Evolutionary conservation across 78 protist species (phyloP).

Genomic region (Guillardia theta): DNA sequence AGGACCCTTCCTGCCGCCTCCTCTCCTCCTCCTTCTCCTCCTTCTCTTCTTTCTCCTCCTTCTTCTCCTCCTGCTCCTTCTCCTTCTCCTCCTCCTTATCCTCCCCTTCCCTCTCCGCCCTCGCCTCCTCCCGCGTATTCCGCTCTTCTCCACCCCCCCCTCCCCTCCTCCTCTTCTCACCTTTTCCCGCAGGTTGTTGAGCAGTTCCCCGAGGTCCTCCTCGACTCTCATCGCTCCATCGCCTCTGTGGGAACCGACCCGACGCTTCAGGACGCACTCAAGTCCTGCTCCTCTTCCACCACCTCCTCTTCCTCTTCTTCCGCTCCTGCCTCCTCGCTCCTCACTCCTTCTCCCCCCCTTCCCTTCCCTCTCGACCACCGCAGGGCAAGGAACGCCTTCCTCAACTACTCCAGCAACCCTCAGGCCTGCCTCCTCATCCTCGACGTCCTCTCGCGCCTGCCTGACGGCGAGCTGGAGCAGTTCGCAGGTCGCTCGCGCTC

Average conservation of each 20-base stretch:
- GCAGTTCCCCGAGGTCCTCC: too few relatives aligned
- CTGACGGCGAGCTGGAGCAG: too few relatives aligned
- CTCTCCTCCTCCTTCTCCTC: too few relatives aligned
- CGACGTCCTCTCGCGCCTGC: too few relatives aligned
- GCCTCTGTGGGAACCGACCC: too few relatives aligned
- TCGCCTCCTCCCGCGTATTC: neutral
- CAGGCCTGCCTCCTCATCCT: neutral
- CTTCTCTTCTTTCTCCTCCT: neutral
- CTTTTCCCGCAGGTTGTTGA: too few relatives aligned
- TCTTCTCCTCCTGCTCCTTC: neutral
- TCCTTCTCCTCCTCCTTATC: neutral
- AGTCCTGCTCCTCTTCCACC: too few relatives aligned
- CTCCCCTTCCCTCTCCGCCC: neutral
- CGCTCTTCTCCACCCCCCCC: neutral
- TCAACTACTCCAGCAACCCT: neutral
- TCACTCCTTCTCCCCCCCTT: neutral
- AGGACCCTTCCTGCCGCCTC: too few relatives aligned
- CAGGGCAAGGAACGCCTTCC: neutral
- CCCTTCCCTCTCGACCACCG: neutral
- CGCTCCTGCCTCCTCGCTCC: neutral
- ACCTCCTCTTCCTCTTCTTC: neutral
- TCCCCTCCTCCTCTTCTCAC: neutral
- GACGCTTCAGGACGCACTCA: too few relatives aligned
- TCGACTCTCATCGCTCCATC: too few relatives aligned
- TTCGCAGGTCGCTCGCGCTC: too few relatives aligned